Evolutionary conservation across 2,329 filamentous ascomycete species (phyloP).

Genomic region (Sclerotinia minor): DNA sequence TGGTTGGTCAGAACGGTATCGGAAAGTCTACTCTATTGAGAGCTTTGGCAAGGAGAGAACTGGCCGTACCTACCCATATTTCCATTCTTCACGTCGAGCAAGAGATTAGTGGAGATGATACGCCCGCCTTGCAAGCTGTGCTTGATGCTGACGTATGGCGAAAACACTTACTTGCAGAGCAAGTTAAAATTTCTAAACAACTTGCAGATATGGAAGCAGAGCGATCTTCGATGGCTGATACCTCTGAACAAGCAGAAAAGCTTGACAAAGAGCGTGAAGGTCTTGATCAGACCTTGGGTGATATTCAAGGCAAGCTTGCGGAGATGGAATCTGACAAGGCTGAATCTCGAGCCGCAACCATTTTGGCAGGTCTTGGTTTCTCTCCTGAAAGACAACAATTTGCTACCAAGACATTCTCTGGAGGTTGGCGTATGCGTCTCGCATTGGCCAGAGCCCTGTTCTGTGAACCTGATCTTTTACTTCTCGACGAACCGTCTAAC

Average conservation of each 20-base stretch:
- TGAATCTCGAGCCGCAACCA: slow-evolving; percentile 91
- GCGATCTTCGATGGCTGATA: slow-evolving; percentile 80
- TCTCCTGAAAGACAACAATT: slow-evolving; percentile 88
- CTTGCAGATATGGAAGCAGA: slow-evolving; percentile 76
- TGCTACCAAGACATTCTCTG: slow-evolving; percentile 96
- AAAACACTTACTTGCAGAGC: slow-evolving; percentile 88
- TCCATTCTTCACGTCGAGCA: slow-evolving; percentile 99
- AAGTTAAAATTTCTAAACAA: slow-evolving; percentile 78
- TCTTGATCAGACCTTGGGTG: slow-evolving; percentile 84
- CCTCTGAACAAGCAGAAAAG: slow-evolving; percentile 81
- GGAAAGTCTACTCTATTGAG: slow-evolving; percentile 94
- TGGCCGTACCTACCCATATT: slow-evolving; percentile 93
- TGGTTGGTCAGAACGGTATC: slow-evolving; percentile 99
- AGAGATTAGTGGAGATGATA: slow-evolving; percentile 96
- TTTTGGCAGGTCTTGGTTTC: slow-evolving; percentile 95
- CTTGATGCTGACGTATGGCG: slow-evolving; percentile 98
- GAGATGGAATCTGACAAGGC: slow-evolving; percentile 99
- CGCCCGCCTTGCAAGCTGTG: slow-evolving; percentile 89
- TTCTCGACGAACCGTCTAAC: slow-evolving; percentile 99
- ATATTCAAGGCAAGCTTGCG: slow-evolving; percentile 86
- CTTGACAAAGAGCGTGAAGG: slow-evolving; percentile 87
- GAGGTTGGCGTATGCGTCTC: slow-evolving; percentile 99
- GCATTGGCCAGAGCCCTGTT: slow-evolving; percentile 93
- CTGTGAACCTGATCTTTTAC: slow-evolving; percentile 91
- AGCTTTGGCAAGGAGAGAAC: slow-evolving; percentile 87